Evolutionary conservation across 2,329 filamentous ascomycete genomes (phyloP), one percentile per base, ranked within the genome.

Genomic region (Tolypocladium endophyticum): DNA sequence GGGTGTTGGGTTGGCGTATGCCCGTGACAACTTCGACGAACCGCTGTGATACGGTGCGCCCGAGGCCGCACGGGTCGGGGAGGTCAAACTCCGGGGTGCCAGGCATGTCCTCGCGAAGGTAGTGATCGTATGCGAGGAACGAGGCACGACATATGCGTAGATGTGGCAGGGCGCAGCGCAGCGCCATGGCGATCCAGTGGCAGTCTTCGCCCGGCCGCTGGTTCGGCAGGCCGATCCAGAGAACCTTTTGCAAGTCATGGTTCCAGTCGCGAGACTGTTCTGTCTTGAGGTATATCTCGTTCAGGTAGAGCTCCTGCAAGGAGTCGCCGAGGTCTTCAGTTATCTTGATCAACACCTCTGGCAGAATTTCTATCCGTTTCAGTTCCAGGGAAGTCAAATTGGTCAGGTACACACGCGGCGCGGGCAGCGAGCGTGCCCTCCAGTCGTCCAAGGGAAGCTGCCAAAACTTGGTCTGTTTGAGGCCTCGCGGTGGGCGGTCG

Each of bases 171-270:
- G 70, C 66, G 55, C 71, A 68, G 54, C 77, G 74, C 58, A 80
- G 60, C 2, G 67, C 65, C 65, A 74, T 75, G 41, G 77, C 77
- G 33, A 79, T 68, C 77, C 77, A 80, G 20, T 66, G 63, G 57
- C 73, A 70, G 39, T 74, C 68, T 18, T 69, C 65, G 4, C 62
- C 62, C 0, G 77, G 77, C 0, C 71, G 70, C 41, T 71, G 66
- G 61, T 79, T 79, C 8, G 77, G 77, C 12, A 78, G 55, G 18
- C 78, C 78, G 55, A 80, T 68, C 78, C 78, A 80, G 25, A 80
- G 71, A 7, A 72, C 66, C 60, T 72, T 70, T 56, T 67, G 67
- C 1, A 67, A 66, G 58, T 73, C 69, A 20, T 69, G 62, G 58
- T 75, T 73, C 60, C 67, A 69, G 43, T 71, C 64, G 47, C 62